Evolutionary conservation across 805 yeast species (phyloP).

Genomic region (Hanseniaspora pseudoguilliermondii): DNA sequence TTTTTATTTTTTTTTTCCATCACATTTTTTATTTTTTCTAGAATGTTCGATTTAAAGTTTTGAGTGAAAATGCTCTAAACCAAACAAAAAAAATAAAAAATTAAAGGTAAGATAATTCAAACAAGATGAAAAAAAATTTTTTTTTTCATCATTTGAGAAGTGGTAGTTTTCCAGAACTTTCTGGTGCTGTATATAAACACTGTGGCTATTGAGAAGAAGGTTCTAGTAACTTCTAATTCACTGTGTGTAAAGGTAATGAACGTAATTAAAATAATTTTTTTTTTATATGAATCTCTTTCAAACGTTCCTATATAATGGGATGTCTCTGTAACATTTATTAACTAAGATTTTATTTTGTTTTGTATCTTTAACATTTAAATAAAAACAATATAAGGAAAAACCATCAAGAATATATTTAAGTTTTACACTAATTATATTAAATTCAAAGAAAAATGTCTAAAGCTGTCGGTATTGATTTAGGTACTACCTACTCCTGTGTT

Average conservation of each 20-base stretch:
- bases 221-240: background rate
- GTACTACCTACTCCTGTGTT: constrained; percentile 96
- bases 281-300: background rate
- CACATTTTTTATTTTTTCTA: background rate
- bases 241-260: background rate
- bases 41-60: background rate
- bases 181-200: background rate
- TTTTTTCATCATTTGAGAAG: background rate
- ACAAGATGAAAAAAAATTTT: too few species aligned
- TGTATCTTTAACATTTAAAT: too few species aligned
- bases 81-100: background rate
- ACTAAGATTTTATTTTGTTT: too few species aligned
- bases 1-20: too few species aligned
- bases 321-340: background rate
- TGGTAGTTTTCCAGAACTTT: background rate
- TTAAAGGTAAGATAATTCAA: too few species aligned
- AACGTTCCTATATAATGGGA: background rate
- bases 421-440: background rate
- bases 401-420: background rate
- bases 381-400: background rate
- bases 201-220: background rate
- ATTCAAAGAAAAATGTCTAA: constrained; percentile 26
- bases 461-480: constrained; percentile 73
- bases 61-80: background rate
- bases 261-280: background rate